Conservation (phyloP, 2,329 filamentous ascomycete species). For the Fusarium sp. region DNA sequence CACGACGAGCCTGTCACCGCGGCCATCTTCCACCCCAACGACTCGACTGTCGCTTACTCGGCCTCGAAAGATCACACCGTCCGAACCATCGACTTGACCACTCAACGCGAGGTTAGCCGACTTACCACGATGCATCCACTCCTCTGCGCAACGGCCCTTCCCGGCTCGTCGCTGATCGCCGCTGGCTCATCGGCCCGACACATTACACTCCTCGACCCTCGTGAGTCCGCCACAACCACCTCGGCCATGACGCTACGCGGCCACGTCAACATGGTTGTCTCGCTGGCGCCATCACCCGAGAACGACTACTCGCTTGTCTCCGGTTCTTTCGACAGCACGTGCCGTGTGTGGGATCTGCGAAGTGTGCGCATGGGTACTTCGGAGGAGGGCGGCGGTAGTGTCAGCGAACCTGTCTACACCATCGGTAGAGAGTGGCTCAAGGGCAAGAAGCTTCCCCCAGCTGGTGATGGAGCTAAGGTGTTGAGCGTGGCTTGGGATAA, state of each 20-base stretch:
- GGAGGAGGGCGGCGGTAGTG: slow-evolving; percentile 70
- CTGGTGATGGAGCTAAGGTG: slow-evolving; percentile 90
- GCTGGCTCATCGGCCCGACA: slow-evolving; percentile 88
- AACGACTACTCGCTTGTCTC: slow-evolving; percentile 88
- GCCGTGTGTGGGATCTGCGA: slow-evolving; percentile 92
- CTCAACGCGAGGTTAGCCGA: slow-evolving; percentile 80
- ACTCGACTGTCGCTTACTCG: slow-evolving; percentile 91
- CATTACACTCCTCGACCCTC: slow-evolving; percentile 93
- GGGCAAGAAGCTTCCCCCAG: slow-evolving; percentile 72
- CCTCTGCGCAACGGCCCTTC: slow-evolving; percentile 81
- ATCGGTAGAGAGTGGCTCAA: slow-evolving; percentile 81
- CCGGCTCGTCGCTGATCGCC: slow-evolving; percentile 70
- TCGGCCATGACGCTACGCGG: slow-evolving; percentile 92
- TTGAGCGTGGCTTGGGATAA: slow-evolving; percentile 89
- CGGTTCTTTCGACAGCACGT: slow-evolving; percentile 92
- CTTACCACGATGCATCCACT: slow-evolving; percentile 87
- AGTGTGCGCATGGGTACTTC: slow-evolving; percentile 71
- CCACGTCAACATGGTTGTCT: slow-evolving; percentile 79
- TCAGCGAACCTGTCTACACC: slow-evolving; percentile 80
- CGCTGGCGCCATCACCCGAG: slow-evolving; percentile 63
- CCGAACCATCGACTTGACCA: slow-evolving; percentile 91
- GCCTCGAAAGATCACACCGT: slow-evolving; percentile 91
- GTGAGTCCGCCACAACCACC: slow-evolving; percentile 79
- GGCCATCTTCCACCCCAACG: slow-evolving; percentile 85
- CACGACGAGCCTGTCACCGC: slow-evolving; percentile 82